Evolutionary conservation across 495 filamentous ascomycete species (phyloP).

Genomic region (Durotheca rogersii): DNA sequence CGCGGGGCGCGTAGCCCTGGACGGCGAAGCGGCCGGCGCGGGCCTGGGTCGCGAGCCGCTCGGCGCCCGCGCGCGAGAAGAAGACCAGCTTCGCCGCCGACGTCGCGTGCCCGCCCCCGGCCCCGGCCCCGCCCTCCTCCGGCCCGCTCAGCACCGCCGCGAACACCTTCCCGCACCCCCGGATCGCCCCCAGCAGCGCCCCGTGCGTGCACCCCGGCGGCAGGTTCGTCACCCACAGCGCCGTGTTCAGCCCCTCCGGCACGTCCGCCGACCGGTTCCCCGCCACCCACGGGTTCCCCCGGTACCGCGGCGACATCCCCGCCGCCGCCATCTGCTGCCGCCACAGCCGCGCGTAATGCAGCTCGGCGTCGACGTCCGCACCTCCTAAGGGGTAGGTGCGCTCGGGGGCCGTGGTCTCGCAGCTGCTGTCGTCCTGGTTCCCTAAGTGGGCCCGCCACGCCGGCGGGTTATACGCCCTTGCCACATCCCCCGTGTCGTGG

Average conservation of each 20-base stretch:
- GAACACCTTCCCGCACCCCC: constrained; percentile 38
- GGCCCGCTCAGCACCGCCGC: constrained; percentile 38
- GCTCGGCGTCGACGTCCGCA: too few relatives aligned
- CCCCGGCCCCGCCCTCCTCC: constrained; percentile 16
- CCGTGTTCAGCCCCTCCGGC: constrained; percentile 32
- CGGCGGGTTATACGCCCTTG: too few relatives aligned
- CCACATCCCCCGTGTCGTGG: too few relatives aligned
- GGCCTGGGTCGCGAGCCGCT: constrained; percentile 9
- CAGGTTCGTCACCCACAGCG: constrained; percentile 41
- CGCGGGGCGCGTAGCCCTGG: constrained; percentile 13
- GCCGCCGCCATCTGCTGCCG: not conserved
- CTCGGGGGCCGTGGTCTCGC: not conserved
- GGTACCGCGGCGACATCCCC: constrained; percentile 33
- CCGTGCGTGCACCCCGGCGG: constrained; percentile 27
- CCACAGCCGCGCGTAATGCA: not conserved
- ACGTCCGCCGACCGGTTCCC: constrained; percentile 38
- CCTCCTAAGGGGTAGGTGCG: too few relatives aligned
- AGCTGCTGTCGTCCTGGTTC: too few relatives aligned
- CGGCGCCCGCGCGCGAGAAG: constrained; percentile 34
- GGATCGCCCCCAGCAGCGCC: constrained; percentile 34
- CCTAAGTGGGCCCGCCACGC: too few relatives aligned
- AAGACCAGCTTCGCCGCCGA: constrained; percentile 44
- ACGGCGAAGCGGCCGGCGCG: constrained; percentile 17
- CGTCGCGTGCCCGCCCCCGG: constrained; percentile 9
- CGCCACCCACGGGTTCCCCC: constrained; percentile 28